Percentiles rank a stretch among this genome's conserved stretches.
Evolutionary conservation across 371 early-diverging fungal genomes (phyloP).

Genomic region (Saksenaea vasiformis): DNA sequence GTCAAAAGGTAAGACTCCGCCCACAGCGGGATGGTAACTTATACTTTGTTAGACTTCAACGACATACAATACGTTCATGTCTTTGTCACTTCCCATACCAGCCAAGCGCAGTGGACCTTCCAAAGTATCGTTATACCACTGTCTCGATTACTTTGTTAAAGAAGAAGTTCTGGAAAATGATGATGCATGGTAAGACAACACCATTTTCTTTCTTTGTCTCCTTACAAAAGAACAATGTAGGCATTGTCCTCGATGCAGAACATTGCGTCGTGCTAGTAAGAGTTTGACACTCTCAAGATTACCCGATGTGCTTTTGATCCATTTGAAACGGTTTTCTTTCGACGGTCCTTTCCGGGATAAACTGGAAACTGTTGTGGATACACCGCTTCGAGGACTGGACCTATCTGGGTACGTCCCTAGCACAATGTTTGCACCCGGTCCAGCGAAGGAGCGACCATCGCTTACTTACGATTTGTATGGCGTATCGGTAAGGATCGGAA

Average conservation of each 20-base stretch:
- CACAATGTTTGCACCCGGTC: conserved; percentile 73
- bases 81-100: conserved; percentile 92
- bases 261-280: conserved; percentile 74
- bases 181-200: conserved; percentile 69
- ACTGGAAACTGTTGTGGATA: conserved; percentile 84
- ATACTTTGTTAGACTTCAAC: conserved; percentile 69
- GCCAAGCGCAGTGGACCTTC: conserved; percentile 28
- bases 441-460: conserved; percentile 21
- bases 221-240: conserved; percentile 10
- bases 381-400: conserved; percentile 65
- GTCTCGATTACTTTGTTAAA: conserved; percentile 83
- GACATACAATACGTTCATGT: conserved; percentile 92
- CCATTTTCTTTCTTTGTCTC: not conserved
- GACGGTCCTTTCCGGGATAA: conserved; percentile 94
- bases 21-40: not conserved
- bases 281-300: conserved; percentile 75
- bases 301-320: conserved; percentile 88
- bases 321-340: conserved; percentile 92
- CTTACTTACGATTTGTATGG: conserved; percentile 83
- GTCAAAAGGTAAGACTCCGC: conserved; percentile 57
- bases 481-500: conserved; percentile 66
- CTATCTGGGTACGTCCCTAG: conserved; percentile 31
- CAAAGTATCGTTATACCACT: conserved; percentile 69
- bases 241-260: conserved; percentile 87
- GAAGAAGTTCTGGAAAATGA: conserved; percentile 86